A percentile compares a stretch with the other conserved stretches of the same genome.
These are phyloP conservation scores for Jackrogersella minutella DNA, from an alignment of 495 filamentous ascomycete species.

Conservation along the genomic window DNA sequence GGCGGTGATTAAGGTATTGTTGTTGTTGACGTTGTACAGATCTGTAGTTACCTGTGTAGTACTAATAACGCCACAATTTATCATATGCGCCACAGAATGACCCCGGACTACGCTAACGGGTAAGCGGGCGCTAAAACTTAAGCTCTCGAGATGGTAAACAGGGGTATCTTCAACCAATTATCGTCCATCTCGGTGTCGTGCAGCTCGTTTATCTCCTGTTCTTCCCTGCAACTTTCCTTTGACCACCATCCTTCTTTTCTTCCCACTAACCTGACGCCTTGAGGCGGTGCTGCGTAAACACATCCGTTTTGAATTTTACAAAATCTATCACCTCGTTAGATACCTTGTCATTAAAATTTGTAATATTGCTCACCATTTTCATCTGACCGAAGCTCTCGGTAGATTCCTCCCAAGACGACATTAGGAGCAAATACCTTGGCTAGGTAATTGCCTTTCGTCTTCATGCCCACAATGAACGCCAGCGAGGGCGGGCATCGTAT, in stretches of 20 bases:
- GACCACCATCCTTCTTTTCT: background rate
- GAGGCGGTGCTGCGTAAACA: background rate
- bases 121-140: background rate
- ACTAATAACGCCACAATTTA: background rate
- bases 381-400: no score
- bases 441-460: no score
- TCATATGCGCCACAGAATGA: background rate
- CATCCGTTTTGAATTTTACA: background rate
- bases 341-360: background rate
- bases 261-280: background rate
- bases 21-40: no score
- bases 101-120: background rate
- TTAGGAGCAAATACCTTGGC: background rate
- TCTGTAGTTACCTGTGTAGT: no score
- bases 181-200: background rate
- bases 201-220: background rate
- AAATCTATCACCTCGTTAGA: background rate
- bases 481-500: background rate
- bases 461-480: background rate
- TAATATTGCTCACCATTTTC: no score
- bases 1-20: no score
- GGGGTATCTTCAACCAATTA: background rate
- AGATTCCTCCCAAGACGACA: background rate
- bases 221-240: background rate
- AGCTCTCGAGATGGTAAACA: background rate